Evolutionary conservation across 345 rosid genomes (phyloP), one percentile per base, ranked within the genome.

Genomic region (Aethionema arabicum): DNA sequence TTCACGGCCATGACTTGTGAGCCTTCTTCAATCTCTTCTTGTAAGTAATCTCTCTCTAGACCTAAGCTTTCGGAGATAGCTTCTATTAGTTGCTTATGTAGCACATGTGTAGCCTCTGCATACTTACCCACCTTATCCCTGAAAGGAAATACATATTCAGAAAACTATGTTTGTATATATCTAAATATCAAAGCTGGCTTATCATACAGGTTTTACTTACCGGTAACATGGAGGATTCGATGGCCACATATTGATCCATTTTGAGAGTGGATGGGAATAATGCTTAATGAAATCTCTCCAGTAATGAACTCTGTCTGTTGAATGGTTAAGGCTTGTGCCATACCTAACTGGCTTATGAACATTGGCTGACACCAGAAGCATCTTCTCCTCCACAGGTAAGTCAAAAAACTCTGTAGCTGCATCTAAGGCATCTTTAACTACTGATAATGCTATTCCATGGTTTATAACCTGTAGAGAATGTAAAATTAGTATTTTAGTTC

Each of bases 241-340:
- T 69, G 89, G 86, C 89, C 89, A 83, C 42, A 79, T 74, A 50
- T 81, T 44, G 51, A 77, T 79, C 89, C 86, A 83, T 2, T 77
- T 69, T n/a, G 82, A 65, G 64, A 79, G 65, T 6, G 89, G 89
- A 68, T 83, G 75, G 61, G 82, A 73, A 73, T 81, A 81, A 64
- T 79, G 84, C 68, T 83, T 83, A 51, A 83, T 69, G 74, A 84
- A 84, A 56, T 84, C 89, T 70, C 89, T 79, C 89, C 89, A 81
- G 56, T 70, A 83, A 43, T 71, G 79, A 69, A 81, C 77, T 68
- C 67, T 73, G 60, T 83, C 85, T 12, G 29, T 75, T 42, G 64
- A 49, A 54, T 77, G 88, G 72, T 81, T 83, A 33, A 83, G 39
- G 66, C 88, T 83, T 63, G 85, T 81, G 39, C 88, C 85, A 52